Conservation (phyloP, 805 yeast species). For the Nadsonia fulvescens region DNA sequence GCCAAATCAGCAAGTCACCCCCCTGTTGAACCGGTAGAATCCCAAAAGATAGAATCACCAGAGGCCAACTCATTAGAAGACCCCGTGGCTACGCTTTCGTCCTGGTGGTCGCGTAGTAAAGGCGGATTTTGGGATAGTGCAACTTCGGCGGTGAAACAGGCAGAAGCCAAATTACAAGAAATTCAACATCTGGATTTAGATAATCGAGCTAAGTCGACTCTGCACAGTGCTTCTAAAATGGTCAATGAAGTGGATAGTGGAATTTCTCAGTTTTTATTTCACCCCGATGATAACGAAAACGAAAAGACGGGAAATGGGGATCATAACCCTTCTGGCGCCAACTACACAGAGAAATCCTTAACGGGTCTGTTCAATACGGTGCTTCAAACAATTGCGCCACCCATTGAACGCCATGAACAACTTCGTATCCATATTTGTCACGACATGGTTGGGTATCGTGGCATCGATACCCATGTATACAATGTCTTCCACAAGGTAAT, state of each 20-base stretch:
- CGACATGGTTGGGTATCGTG: constrained; percentile 27
- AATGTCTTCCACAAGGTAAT: constrained; percentile 37
- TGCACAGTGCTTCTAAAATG: too few relatives aligned
- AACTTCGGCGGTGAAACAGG: constrained; percentile 23
- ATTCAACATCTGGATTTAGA: constrained; percentile 15
- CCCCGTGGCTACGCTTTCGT: constrained; percentile 17
- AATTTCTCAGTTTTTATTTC: constrained; percentile 9
- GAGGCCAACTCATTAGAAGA: too few relatives aligned
- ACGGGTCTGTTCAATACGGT: constrained; percentile 21
- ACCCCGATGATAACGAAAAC: too few relatives aligned
- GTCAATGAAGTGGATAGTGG: constrained; percentile 15
- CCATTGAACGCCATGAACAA: constrained; percentile 26
- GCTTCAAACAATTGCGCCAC: constrained; percentile 25
- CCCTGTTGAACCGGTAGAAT: constrained; percentile 2
- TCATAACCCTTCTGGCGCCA: constrained; percentile 5
- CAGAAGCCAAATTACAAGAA: constrained; percentile 23
- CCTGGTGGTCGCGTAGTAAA: constrained; percentile 22
- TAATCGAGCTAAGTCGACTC: too few relatives aligned
- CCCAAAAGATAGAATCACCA: too few relatives aligned
- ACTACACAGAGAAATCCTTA: constrained; percentile 10
- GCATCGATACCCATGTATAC: constrained; percentile 30
- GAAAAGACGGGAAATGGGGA: constrained; percentile 3
- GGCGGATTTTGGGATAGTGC: constrained; percentile 25
- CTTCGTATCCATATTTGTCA: constrained; percentile 25
- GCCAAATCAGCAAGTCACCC: constrained; percentile 1